phyloP scores from a whole-genome alignment of 306 rosid genomes.

The Lathyrus sativus region DNA sequence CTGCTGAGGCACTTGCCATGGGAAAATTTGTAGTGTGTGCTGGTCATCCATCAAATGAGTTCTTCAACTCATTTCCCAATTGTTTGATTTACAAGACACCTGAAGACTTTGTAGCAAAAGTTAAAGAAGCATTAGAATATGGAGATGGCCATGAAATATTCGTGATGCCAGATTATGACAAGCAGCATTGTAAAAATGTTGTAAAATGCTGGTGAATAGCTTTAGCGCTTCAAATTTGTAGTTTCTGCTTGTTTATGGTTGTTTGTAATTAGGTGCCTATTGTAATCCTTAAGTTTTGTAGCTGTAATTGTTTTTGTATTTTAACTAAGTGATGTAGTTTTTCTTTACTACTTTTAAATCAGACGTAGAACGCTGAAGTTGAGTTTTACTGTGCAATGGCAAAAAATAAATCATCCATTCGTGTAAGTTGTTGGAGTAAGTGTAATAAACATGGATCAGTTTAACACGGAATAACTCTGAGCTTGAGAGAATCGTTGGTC shows the following conservation, averaged over 20 bases:
- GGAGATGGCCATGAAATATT: constrained; percentile 19
- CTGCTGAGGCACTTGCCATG: constrained; percentile 99
- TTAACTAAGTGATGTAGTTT: constrained; percentile 36
- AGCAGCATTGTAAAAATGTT: constrained; percentile 63
- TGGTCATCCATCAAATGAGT: constrained; percentile 91
- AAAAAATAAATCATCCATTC: constrained; percentile 9
- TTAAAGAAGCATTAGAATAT: constrained; percentile 74
- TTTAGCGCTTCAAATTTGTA: constrained; percentile 19
- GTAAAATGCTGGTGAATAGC: constrained; percentile 63
- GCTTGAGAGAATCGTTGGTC: neutral
- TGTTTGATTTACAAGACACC: constrained; percentile 86
- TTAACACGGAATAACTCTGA: constrained; percentile 11
- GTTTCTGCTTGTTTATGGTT: constrained; percentile 36
- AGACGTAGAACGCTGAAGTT: constrained; percentile 21
- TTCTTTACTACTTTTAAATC: neutral
- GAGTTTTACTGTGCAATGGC: constrained; percentile 25
- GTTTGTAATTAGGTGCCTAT: constrained; percentile 43
- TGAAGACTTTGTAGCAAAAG: constrained; percentile 85
- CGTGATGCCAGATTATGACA: constrained; percentile 56
- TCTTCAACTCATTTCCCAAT: constrained; percentile 88
- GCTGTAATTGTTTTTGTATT: constrained; percentile 28
- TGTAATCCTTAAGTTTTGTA: constrained; percentile 32
- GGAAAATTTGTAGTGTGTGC: constrained; percentile 97
- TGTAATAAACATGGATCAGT: constrained; percentile 9
- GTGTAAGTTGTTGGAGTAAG: constrained; percentile 2